A percentile compares a stretch with the other conserved stretches of the same genome.
Evolutionary conservation across 176 grass and related monocot genomes (phyloP).

Genomic region (Thalia dealbata): DNA sequence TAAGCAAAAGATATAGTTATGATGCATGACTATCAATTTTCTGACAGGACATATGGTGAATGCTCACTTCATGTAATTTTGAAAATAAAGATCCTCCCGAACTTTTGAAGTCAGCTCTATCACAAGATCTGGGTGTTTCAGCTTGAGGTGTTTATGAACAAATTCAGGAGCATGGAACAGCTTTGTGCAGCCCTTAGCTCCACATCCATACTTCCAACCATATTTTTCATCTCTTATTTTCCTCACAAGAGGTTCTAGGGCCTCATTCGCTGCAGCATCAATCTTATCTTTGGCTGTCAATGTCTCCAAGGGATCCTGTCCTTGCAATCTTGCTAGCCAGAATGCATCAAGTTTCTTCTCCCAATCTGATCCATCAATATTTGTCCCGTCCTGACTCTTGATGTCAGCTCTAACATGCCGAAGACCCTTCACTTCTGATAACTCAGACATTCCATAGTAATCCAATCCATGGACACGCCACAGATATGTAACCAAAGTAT

Average conservation of each 20-base stretch:
- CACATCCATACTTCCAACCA: slow-evolving; percentile 99
- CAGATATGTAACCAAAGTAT: slow-evolving; percentile 82
- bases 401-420: slow-evolving; percentile 78
- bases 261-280: slow-evolving; percentile 78
- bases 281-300: slow-evolving; percentile 89
- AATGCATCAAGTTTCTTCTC: slow-evolving; percentile 85
- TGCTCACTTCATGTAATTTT: slow-evolving; percentile 98
- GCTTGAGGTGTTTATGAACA: slow-evolving; percentile 95
- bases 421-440: slow-evolving; percentile 55
- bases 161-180: slow-evolving; percentile 99
- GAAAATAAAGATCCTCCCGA: slow-evolving; percentile 84
- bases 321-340: slow-evolving; percentile 67
- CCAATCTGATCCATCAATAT: slow-evolving; percentile 57
- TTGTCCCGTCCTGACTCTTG: slow-evolving; percentile 44
- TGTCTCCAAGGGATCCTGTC: slow-evolving; percentile 72
- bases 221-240: slow-evolving; percentile 99
- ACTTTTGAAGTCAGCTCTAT: slow-evolving; percentile 92
- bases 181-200: slow-evolving; percentile 93
- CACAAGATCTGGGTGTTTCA: slow-evolving; percentile 85
- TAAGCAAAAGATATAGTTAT: neutral
- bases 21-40: neutral
- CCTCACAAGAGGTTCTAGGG: slow-evolving; percentile 70
- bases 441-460: slow-evolving; percentile 87
- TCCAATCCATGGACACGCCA: slow-evolving; percentile 96
- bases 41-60: neutral